phyloP scores from a whole-genome alignment of 176 grass and related monocot species.

The Zoysia japonica region DNA sequence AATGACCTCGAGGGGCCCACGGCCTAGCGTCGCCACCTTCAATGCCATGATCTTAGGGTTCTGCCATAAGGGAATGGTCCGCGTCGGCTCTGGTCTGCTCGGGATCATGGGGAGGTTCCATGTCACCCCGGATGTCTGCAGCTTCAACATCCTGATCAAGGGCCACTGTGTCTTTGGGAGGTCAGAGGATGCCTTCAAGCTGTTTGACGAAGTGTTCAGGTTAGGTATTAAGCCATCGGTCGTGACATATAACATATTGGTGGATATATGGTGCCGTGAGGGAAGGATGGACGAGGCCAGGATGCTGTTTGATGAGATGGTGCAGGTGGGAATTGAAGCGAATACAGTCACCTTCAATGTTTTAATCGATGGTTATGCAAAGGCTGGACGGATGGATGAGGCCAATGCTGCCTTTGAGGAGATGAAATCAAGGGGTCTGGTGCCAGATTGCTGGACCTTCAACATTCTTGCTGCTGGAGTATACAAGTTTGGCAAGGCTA shows the following conservation, averaged over 20 bases:
- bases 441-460: constrained; percentile 82
- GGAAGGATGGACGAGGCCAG: constrained; percentile 74
- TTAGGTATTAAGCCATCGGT: constrained; percentile 42
- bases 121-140: constrained; percentile 52
- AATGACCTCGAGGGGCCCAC: constrained; percentile 59
- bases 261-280: constrained; percentile 54
- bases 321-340: constrained; percentile 47
- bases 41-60: constrained; percentile 85
- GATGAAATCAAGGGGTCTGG: constrained; percentile 64
- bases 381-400: constrained; percentile 65
- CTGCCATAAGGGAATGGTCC: constrained; percentile 57
- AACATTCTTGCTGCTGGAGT: constrained; percentile 77
- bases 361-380: constrained; percentile 83
- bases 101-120: constrained; percentile 58
- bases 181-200: constrained; percentile 55
- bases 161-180: constrained; percentile 57
- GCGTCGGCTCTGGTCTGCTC: constrained; percentile 46
- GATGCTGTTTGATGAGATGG: constrained; percentile 65
- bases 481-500: constrained; percentile 62
- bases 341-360: constrained; percentile 86
- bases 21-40: constrained; percentile 56
- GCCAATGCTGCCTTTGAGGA: constrained; percentile 52
- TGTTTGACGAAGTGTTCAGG: constrained; percentile 65
- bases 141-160: constrained; percentile 93
- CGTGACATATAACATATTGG: constrained; percentile 82